These are phyloP conservation scores for Sphenostylis stenocarpa DNA, from an alignment of 306 rosid species.

Conservation along the genomic window DNA sequence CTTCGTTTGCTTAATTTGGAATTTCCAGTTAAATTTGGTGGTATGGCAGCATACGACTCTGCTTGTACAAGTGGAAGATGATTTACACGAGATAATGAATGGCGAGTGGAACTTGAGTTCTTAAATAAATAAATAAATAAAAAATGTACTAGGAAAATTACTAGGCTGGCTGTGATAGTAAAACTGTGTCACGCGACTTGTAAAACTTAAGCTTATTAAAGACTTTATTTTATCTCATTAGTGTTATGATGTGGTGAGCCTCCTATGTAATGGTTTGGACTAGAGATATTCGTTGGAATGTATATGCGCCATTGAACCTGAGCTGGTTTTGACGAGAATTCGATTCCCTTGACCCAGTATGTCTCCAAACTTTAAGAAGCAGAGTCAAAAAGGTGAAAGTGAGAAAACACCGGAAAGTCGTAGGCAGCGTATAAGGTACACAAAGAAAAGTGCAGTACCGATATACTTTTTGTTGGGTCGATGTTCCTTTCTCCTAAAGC, in stretches of 20 bases:
- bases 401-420: background rate
- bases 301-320: constrained; percentile 29
- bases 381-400: constrained; percentile 16
- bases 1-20: background rate
- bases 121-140: background rate
- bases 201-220: background rate
- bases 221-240: background rate
- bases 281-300: constrained; percentile 11
- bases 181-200: background rate
- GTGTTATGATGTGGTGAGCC: background rate
- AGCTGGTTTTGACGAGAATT: constrained; percentile 41
- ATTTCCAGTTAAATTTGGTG: background rate
- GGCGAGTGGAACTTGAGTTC: background rate
- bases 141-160: background rate
- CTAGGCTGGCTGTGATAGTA: background rate
- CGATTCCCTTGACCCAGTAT: constrained; percentile 36
- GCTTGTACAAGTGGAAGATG: background rate
- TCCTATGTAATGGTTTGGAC: background rate
- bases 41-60: background rate
- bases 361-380: background rate
- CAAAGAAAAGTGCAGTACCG: background rate
- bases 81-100: background rate
- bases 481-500: background rate
- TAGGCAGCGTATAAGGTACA: background rate
- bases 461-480: background rate